Conservation (phyloP, 139 green algal genomes). For the Helicosporidium sp. region DNA sequence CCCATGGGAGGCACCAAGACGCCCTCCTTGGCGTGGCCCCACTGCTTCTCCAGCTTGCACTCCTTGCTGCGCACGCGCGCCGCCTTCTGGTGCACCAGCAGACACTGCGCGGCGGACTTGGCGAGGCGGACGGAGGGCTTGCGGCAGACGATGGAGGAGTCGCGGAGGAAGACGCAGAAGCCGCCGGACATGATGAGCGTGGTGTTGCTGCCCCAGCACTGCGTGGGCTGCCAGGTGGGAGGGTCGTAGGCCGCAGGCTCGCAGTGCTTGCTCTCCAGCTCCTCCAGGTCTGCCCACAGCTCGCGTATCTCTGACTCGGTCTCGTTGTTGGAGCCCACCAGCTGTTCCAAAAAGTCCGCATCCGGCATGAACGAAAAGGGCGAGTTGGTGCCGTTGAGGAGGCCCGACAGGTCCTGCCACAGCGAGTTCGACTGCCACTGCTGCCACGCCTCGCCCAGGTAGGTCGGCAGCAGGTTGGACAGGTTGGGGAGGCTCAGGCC, state of each 20-base stretch:
- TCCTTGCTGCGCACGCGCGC: neutral
- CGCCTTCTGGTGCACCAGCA: neutral
- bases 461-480: no score
- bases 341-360: no score
- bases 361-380: no score
- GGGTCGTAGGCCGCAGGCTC: neutral
- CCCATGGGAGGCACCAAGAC: neutral
- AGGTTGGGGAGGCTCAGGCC: no score
- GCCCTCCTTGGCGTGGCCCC: neutral
- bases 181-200: neutral
- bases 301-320: no score
- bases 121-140: neutral
- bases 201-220: neutral
- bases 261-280: neutral
- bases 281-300: no score
- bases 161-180: neutral
- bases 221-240: neutral
- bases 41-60: constrained; percentile 1
- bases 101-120: neutral
- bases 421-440: no score
- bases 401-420: no score
- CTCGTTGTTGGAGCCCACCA: no score
- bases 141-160: neutral
- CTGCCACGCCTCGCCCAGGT: no score
- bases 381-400: no score